phyloP scores from a whole-genome alignment of 495 filamentous ascomycete genomes.

The Usnea hakonensis region DNA sequence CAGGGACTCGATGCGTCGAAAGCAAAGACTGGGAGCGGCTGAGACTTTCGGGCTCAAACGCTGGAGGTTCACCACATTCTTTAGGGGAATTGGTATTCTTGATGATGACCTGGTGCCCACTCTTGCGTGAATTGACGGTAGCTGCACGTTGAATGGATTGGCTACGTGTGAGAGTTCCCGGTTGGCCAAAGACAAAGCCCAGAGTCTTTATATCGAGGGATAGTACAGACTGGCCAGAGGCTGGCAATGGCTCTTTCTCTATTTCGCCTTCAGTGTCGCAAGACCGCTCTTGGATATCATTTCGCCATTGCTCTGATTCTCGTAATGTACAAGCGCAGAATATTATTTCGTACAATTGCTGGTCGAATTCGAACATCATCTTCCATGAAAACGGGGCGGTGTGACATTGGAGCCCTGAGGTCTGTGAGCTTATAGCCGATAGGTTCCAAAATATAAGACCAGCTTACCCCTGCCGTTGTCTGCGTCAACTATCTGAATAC shows the following conservation, averaged over 20 bases:
- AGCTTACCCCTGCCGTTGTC: constrained; percentile 74
- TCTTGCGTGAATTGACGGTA: constrained; percentile 54
- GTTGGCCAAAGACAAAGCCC: constrained; percentile 62
- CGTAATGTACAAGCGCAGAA: constrained; percentile 77
- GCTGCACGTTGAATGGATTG: constrained; percentile 74
- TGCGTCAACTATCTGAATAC: constrained; percentile 64
- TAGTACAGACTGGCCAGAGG: constrained; percentile 41
- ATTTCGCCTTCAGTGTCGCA: constrained; percentile 26
- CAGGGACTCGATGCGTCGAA: constrained; percentile 52
- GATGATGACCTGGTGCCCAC: constrained; percentile 70
- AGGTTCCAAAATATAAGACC: not conserved
- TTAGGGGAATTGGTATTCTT: constrained; percentile 75
- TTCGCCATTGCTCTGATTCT: constrained; percentile 73
- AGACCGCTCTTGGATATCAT: constrained; percentile 25
- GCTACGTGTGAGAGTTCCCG: constrained; percentile 62
- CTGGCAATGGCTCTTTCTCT: constrained; percentile 30
- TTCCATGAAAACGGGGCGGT: constrained; percentile 89
- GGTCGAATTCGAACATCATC: constrained; percentile 69
- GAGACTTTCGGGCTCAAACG: constrained; percentile 41
- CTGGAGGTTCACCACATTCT: constrained; percentile 35
- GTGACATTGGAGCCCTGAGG: constrained; percentile 72
- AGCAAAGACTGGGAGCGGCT: constrained; percentile 66
- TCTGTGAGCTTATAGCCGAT: constrained; percentile 16
- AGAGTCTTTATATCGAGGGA: constrained; percentile 64
- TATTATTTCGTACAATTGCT: constrained; percentile 75